phyloP scores from a whole-genome alignment of 495 filamentous ascomycete species.

The Oleoguttula mirabilis region DNA sequence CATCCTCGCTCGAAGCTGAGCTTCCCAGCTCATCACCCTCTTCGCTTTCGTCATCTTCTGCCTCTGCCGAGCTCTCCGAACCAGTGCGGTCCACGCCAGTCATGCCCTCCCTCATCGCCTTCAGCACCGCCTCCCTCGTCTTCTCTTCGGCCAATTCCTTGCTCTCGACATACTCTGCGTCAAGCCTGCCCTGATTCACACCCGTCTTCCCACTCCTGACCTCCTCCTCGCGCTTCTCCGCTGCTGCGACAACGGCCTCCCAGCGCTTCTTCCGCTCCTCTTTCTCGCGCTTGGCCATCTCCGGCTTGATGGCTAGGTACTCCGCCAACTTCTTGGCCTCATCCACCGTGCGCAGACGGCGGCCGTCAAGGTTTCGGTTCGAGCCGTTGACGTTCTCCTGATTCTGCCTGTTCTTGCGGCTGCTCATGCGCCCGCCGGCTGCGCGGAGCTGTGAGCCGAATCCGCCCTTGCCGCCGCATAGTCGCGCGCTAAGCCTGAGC shows the following conservation, averaged over 20 bases:
- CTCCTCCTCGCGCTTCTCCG: constrained; percentile 71
- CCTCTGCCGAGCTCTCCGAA: constrained; percentile 26
- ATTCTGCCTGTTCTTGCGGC: constrained; percentile 73
- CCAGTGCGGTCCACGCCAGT: constrained; percentile 31
- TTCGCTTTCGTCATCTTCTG: constrained; percentile 42
- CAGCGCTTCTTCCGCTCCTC: constrained; percentile 69
- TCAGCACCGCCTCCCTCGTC: constrained; percentile 69
- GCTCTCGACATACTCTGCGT: constrained; percentile 82
- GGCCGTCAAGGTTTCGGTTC: constrained; percentile 84
- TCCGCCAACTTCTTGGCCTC: constrained; percentile 92
- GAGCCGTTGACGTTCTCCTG: constrained; percentile 45
- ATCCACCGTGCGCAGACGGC: constrained; percentile 77
- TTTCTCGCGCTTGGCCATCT: constrained; percentile 88
- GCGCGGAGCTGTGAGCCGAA: constrained; percentile 96
- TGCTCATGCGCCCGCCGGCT: constrained; percentile 94
- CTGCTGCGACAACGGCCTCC: constrained; percentile 70
- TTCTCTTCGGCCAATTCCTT: constrained; percentile 76
- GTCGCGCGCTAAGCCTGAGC: constrained; percentile 59
- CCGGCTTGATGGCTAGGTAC: constrained; percentile 88
- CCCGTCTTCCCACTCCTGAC: constrained; percentile 45
- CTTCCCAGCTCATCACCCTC: constrained; percentile 28
- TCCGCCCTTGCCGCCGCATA: constrained; percentile 89
- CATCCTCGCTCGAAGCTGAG: constrained; percentile 14
- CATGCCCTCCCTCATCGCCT: constrained; percentile 54
- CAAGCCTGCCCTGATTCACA: constrained; percentile 52